Conservation (phyloP, 169 alveolate genomes). For the Perkinsus marinus region DNA sequence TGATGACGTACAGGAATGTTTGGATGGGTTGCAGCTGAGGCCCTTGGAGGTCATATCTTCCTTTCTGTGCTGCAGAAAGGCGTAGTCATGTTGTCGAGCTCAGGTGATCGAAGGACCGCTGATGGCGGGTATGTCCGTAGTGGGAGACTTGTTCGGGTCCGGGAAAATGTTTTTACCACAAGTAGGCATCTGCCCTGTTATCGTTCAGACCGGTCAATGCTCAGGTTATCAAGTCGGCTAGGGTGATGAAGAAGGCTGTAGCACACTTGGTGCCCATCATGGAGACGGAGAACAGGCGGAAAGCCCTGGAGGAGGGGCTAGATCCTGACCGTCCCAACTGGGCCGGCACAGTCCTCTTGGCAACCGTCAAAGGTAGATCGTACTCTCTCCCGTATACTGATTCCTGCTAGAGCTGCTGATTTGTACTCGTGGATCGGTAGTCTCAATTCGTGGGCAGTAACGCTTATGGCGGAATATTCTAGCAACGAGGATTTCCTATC, state of each 20-base stretch:
- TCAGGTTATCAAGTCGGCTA: slow-evolving; percentile 38
- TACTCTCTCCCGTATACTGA: too few relatives aligned
- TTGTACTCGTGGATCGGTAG: too few relatives aligned
- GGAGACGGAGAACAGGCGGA: slow-evolving; percentile 30
- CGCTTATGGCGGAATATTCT: background rate
- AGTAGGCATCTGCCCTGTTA: slow-evolving; percentile 7
- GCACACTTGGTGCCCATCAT: slow-evolving; percentile 52
- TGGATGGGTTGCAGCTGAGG: background rate
- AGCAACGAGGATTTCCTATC: too few relatives aligned
- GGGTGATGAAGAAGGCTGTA: slow-evolving; percentile 61
- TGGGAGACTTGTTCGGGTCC: slow-evolving; percentile 53
- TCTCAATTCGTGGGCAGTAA: background rate
- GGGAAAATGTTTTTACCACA: slow-evolving; percentile 62
- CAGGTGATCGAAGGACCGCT: slow-evolving; percentile 62
- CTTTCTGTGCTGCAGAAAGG: background rate
- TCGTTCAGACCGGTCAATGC: background rate
- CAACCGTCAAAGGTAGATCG: slow-evolving; percentile 55
- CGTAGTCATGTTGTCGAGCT: slow-evolving; percentile 8
- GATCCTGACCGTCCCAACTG: slow-evolving; percentile 27
- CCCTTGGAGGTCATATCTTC: background rate
- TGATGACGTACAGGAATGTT: slow-evolving; percentile 38
- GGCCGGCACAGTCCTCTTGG: slow-evolving; percentile 37
- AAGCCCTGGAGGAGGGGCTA: slow-evolving; percentile 10
- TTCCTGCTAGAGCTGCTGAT: too few relatives aligned
- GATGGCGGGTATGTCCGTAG: slow-evolving; percentile 54